Evolutionary conservation across 371 early-diverging fungal genomes (phyloP), one percentile per base, ranked within the genome.

Genomic region (Zopfochytrium polystomum): DNA sequence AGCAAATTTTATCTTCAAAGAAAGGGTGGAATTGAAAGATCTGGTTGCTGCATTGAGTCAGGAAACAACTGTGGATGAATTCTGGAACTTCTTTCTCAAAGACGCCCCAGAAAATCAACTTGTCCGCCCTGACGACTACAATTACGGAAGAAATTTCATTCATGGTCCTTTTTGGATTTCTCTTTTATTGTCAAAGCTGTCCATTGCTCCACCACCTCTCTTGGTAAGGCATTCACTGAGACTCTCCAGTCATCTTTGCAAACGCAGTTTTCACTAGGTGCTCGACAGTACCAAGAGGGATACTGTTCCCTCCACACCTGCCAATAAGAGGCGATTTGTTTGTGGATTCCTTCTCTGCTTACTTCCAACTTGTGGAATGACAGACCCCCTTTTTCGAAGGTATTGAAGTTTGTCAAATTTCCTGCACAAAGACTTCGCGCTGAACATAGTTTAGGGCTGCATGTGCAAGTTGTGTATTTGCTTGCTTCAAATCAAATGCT

Each of bases 51-150:
- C 72, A 25, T 56, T 75, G 22, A 66, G 56, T 3, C 29, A 59
- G 7, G 67, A 74, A 26, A 55, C 52, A 1, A 63, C 49, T 20
- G 71, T 65, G 15, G 80, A 80, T 55, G 64, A 63, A 31, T 75
- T 77, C 55, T 80, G 80, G 80, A 34, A 53, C 25, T 80, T 73
- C 50, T 80, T 57, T 47, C 55, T 80, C 61, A 54, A 47, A 13
- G 75, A 72, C 27, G 73, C 70, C 23, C 27, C 22, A 58, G 80
- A 80, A 5, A 77, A 72, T 55, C 75, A 77, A 45, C 68, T 80
- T 20, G 77, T 72, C n/a, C n/a, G 60, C 43, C 80, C 80, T 5
- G 80, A 80, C 46, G 80, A 80, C 20, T 80, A 75, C 63, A 67
- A 71, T 56, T 80, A 73, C 58, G 60, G 68, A 9, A 52, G 66